Conservation (phyloP, 2,329 filamentous ascomycete genomes). For the Thielaviopsis euricoi region DNA sequence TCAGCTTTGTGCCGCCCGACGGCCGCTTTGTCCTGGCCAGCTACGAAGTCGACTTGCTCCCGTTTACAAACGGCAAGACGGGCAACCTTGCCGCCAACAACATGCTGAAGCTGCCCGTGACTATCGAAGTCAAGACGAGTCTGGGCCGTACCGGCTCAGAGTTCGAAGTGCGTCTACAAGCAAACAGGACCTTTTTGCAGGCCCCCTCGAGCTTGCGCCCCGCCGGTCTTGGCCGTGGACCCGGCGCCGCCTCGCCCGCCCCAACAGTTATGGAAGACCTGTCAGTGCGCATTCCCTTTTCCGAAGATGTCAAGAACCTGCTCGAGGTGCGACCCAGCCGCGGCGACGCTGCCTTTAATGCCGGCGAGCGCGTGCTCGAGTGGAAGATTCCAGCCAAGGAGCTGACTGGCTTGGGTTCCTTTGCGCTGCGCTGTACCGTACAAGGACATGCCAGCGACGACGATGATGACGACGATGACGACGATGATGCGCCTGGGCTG, state of each 20-base stretch:
- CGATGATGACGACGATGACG: constrained; percentile 31
- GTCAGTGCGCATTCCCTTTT: constrained; percentile 61
- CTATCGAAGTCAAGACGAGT: constrained; percentile 64
- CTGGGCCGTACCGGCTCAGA: constrained; percentile 62
- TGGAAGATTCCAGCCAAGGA: constrained; percentile 76
- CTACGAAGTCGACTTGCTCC: constrained; percentile 84
- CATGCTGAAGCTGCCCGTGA: constrained; percentile 65
- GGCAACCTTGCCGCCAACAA: constrained; percentile 39
- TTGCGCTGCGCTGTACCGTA: constrained; percentile 65
- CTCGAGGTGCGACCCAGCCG: constrained; percentile 64
- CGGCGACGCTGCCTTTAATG: constrained; percentile 70
- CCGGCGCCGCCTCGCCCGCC: constrained; percentile 37
- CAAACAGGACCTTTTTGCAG: constrained; percentile 46
- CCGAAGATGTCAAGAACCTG: constrained; percentile 63
- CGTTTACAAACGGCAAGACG: constrained; percentile 43
- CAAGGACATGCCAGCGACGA: constrained; percentile 42
- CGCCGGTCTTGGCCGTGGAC: constrained; percentile 28
- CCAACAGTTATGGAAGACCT: constrained; percentile 49
- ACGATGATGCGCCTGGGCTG: constrained; percentile 23
- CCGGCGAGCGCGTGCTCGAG: constrained; percentile 55
- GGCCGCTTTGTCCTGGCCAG: constrained; percentile 84
- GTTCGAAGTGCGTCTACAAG: constrained; percentile 69
- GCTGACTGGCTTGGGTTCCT: constrained; percentile 48
- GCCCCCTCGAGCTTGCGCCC: constrained; percentile 16
- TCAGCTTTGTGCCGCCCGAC: constrained; percentile 94